Evolutionary conservation across 164 flowering plant genomes (phyloP).

Genomic region (Vitis cinerea): DNA sequence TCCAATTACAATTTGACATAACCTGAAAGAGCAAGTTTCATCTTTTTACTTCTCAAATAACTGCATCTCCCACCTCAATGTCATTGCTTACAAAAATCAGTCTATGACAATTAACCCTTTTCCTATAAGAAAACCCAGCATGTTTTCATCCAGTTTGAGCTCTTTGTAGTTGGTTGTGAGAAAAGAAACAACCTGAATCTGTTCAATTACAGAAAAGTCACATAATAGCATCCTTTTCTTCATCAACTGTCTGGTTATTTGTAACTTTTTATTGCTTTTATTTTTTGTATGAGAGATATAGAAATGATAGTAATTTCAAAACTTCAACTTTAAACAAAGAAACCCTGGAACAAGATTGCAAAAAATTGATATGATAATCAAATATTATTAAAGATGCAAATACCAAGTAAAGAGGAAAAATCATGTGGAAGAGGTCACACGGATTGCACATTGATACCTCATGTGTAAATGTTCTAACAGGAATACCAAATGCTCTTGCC

Average conservation of each 20-base stretch:
- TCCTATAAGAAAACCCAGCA: too few relatives aligned
- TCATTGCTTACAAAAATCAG: too few relatives aligned
- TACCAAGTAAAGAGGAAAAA: background rate
- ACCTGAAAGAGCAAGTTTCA: too few relatives aligned
- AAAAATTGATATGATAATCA: background rate
- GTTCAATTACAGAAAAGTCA: background rate
- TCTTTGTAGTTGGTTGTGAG: background rate
- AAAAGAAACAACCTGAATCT: background rate
- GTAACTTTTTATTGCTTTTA: background rate
- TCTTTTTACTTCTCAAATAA: too few relatives aligned
- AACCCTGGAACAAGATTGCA: background rate
- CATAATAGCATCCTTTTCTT: background rate
- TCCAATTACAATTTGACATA: too few relatives aligned
- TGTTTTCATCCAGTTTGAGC: background rate
- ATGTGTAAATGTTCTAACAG: conserved; percentile 93
- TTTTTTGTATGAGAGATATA: background rate
- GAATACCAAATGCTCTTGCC: conserved; percentile 97
- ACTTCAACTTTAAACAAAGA: background rate
- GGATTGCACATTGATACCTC: conserved; percentile 50
- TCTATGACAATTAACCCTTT: too few relatives aligned
- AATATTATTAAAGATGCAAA: background rate
- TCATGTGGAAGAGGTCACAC: too few relatives aligned
- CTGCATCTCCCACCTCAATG: too few relatives aligned
- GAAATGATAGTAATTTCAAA: background rate
- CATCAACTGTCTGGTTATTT: background rate